Evolutionary conservation across 2,329 filamentous ascomycete genomes (phyloP).

Genomic region (Nannizziopsis arthrosporioides): DNA sequence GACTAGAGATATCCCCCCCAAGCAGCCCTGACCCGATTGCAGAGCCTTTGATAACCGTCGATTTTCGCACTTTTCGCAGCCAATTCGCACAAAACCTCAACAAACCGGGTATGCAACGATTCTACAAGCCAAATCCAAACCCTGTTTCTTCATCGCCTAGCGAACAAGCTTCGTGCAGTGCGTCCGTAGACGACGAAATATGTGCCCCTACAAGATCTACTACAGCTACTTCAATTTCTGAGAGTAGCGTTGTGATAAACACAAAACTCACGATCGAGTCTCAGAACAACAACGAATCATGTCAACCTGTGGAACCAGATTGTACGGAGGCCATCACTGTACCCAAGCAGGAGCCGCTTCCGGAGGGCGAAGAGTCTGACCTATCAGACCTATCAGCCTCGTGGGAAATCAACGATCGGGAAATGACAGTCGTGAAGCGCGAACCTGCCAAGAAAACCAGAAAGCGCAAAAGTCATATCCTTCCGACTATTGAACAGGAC

Average conservation of each 20-base stretch:
- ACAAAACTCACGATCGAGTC: background rate
- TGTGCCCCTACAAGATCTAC: conserved; percentile 28
- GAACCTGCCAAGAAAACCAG: conserved; percentile 14
- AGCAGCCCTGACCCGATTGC: conserved; percentile 12
- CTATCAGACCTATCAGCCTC: conserved; percentile 21
- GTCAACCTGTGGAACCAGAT: background rate
- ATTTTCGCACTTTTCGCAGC: background rate
- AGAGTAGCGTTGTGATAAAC: conserved; percentile 10
- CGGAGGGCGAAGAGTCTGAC: conserved; percentile 16
- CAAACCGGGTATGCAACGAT: conserved; percentile 18
- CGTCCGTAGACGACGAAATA: conserved; percentile 22
- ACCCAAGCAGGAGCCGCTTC: background rate
- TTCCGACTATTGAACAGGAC: conserved; percentile 31
- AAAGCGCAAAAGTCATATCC: conserved; percentile 21
- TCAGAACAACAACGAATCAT: background rate
- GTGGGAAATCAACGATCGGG: conserved; percentile 21
- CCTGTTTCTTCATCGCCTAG: background rate
- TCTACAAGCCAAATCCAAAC: conserved; percentile 17
- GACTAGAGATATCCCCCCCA: conserved; percentile 27
- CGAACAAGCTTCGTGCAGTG: background rate
- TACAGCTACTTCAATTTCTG: conserved; percentile 28
- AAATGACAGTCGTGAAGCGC: conserved; percentile 16
- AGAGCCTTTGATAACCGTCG: conserved; percentile 8
- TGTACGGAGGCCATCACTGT: background rate
- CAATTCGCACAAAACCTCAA: background rate